A percentile compares a stretch with the other conserved stretches of the same genome.
Evolutionary conservation across 441 rosid genomes (phyloP).

Genomic region (Gossypium laxum): DNA sequence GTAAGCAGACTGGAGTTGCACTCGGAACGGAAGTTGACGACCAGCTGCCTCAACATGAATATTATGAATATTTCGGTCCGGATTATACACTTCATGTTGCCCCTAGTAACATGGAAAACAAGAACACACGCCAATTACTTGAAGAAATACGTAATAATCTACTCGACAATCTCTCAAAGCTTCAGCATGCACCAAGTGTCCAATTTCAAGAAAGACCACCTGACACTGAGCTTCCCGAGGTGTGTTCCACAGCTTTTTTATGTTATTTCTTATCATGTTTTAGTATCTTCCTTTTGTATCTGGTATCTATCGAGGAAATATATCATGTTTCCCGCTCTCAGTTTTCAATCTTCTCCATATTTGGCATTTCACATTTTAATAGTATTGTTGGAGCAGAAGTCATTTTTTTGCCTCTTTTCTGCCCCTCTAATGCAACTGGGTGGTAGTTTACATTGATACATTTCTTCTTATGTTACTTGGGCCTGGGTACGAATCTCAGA

Average conservation of each 20-base stretch:
- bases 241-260: constrained; percentile 19
- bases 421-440: not conserved
- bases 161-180: constrained; percentile 70
- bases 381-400: not conserved
- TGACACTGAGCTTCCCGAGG: constrained; percentile 78
- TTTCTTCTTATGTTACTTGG: not conserved
- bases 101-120: constrained; percentile 77
- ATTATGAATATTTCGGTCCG: constrained; percentile 69
- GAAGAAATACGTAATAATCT: constrained; percentile 57
- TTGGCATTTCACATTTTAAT: not conserved
- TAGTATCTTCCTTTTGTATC: not conserved
- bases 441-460: not conserved
- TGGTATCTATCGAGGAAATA: not conserved
- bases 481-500: not conserved
- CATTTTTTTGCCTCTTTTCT: not conserved
- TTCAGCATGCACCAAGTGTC: constrained; percentile 90
- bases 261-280: not conserved
- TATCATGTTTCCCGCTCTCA: not conserved
- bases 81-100: constrained; percentile 72
- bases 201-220: constrained; percentile 77
- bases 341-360: not conserved
- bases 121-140: constrained; percentile 50
- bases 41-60: constrained; percentile 75
- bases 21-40: constrained; percentile 67
- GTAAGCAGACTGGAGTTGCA: constrained; percentile 60